phyloP scores from a whole-genome alignment of 352 stramenopile genomes.

The Aphanomyces euteiches region DNA sequence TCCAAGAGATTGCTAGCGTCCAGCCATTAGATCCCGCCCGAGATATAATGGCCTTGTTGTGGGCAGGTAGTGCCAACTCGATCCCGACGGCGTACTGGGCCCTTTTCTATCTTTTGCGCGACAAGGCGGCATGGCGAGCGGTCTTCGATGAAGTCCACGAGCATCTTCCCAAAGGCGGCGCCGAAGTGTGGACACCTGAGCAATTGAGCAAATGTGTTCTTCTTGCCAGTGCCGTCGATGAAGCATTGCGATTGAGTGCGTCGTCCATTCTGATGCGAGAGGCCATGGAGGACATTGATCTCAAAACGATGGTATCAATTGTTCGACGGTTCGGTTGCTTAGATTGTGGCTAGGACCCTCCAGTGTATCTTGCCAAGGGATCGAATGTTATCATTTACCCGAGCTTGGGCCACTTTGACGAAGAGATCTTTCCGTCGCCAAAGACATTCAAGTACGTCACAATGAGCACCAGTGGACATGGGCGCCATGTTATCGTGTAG shows the following conservation, averaged over 20 bases:
- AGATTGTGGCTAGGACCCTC: background rate
- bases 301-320: background rate
- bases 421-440: constrained; percentile 16
- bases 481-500: background rate
- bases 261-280: constrained; percentile 21
- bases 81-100: constrained; percentile 29
- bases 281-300: constrained; percentile 16
- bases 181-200: constrained; percentile 10
- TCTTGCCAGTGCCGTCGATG: constrained; percentile 24
- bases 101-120: constrained; percentile 13
- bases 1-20: background rate
- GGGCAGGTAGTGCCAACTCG: constrained; percentile 24
- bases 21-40: background rate
- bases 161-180: background rate
- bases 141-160: constrained; percentile 23
- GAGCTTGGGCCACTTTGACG: constrained; percentile 22
- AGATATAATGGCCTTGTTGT: constrained; percentile 6
- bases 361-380: constrained; percentile 13
- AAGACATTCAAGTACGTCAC: constrained; percentile 22
- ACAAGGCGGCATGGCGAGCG: constrained; percentile 17
- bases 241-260: constrained; percentile 16
- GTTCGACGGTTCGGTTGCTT: background rate
- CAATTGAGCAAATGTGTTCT: constrained; percentile 26
- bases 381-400: constrained; percentile 14
- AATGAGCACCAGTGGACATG: too few species aligned